phyloP scores from a whole-genome alignment of 2,329 filamentous ascomycete species.

The Penicillium sp. region DNA sequence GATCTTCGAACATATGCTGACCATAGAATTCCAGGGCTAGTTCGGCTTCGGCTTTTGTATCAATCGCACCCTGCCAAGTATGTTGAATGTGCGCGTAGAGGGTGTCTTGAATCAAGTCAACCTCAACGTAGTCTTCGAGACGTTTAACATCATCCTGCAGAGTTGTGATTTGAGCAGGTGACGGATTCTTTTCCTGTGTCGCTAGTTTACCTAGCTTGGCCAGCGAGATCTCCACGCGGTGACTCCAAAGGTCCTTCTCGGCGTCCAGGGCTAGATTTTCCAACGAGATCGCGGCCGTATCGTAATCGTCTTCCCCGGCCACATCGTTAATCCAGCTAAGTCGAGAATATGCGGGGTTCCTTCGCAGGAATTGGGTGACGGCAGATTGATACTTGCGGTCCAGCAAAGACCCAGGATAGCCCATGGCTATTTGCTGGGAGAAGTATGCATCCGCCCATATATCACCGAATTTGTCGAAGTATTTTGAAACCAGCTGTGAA shows the following conservation, averaged over 20 bases:
- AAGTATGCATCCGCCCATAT: slow-evolving; percentile 71
- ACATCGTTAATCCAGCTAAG: slow-evolving; percentile 96
- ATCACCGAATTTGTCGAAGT: slow-evolving; percentile 54
- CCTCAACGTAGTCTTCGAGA: slow-evolving; percentile 65
- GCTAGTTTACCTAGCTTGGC: slow-evolving; percentile 80
- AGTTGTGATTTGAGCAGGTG: slow-evolving; percentile 30
- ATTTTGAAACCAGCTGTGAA: slow-evolving; percentile 44
- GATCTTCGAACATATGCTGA: slow-evolving; percentile 57
- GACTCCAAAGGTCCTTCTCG: slow-evolving; percentile 84
- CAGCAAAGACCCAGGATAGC: slow-evolving; percentile 69
- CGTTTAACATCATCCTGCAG: slow-evolving; percentile 51
- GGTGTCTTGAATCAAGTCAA: slow-evolving; percentile 78
- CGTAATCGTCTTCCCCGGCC: slow-evolving; percentile 71
- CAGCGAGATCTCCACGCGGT: slow-evolving; percentile 88
- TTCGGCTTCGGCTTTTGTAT: slow-evolving; percentile 75
- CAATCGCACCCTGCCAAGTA: slow-evolving; percentile 71
- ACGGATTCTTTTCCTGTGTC: slow-evolving; percentile 46
- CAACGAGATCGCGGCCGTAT: slow-evolving; percentile 71
- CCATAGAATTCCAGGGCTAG: slow-evolving; percentile 71
- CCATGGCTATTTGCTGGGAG: slow-evolving; percentile 70
- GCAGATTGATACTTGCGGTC: slow-evolving; percentile 70
- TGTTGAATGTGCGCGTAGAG: slow-evolving; percentile 72
- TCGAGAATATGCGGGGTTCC: slow-evolving; percentile 70
- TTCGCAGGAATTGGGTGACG: slow-evolving; percentile 77
- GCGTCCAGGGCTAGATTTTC: slow-evolving; percentile 68